Conservation (phyloP, 2,329 filamentous ascomycete species). For the Colletotrichum tropicicola region DNA sequence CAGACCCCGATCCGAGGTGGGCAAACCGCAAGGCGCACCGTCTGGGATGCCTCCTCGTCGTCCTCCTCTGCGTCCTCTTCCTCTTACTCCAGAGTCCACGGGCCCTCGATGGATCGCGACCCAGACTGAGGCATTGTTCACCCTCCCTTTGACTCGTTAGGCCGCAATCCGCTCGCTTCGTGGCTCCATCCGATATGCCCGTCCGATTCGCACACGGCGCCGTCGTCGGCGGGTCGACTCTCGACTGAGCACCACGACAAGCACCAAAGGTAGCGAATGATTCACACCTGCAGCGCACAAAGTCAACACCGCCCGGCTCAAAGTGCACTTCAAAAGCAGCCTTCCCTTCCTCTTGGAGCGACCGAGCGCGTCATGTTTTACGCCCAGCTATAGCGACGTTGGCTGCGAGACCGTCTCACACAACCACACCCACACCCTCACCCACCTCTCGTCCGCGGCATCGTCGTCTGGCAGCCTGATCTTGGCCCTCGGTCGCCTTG, state of each 20-base stretch:
- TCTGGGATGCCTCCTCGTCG: constrained; percentile 7
- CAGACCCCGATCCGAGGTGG: neutral
- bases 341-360: neutral
- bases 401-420: too few species aligned
- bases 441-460: constrained; percentile 7
- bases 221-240: constrained; percentile 12
- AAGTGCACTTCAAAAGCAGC: neutral
- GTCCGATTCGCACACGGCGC: constrained; percentile 2
- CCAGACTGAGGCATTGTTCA: constrained; percentile 17
- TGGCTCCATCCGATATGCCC: constrained; percentile 6
- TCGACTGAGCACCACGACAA: neutral
- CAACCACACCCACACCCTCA: neutral
- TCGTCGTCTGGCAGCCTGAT: neutral
- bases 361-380: neutral
- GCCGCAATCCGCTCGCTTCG: neutral
- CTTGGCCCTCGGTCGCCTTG: neutral
- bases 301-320: constrained; percentile 2
- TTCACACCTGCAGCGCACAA: constrained; percentile 15
- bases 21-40: constrained; percentile 26
- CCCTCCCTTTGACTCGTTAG: neutral
- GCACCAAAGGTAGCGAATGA: neutral
- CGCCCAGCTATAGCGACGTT: constrained; percentile 14
- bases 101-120: neutral
- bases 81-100: neutral
- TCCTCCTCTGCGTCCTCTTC: neutral